Evolutionary conservation across 768 basidiomycete genomes (phyloP), one percentile per base, ranked within the genome.

Genomic region (Hirschioporus abietinus): DNA sequence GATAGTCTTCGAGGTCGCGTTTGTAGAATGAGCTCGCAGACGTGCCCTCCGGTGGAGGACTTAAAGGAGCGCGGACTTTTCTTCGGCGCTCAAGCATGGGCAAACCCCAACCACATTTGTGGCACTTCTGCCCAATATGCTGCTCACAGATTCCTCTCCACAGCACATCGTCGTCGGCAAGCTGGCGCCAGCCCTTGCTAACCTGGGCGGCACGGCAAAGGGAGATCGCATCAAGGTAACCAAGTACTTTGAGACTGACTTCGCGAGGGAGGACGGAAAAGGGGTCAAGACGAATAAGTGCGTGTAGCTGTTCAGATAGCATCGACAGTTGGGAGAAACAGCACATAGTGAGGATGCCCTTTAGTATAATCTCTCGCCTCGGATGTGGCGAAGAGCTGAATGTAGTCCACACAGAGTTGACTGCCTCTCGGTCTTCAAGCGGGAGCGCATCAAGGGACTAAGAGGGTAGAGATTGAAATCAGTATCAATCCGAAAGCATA

Each of bases 311-410:
- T 69, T 97, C 93, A 34, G 95, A 91, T 67, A 99, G 89, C 63
- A 98, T 91, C 27, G 97, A 98, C 30, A 99, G 89, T 74, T 99
- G 95, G 61, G 93, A 96, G 81, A 97, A 98, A 79, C 97, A 99
- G 77, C 96, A 99, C 95, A 99, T 99, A 18, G 97, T 98, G 71
- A 99, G 88, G 67, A 99, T 85, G 57, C 97, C 97, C 72, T 93
- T 93, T 63, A 99, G 90, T 74, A 99, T 98, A 75, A 99, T 88
- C 65, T 92, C 93, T 42, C 97, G 86, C 36, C 92, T 88, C 6
- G 91, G 87, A 72, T 98, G 95, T 0, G 95, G 89, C 1, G 96
- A 96, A 0, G 93, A 92, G 23, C 95, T 96, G 78, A 99, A 99
- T 72, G 88, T 94, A 70, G 95, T 92, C 97, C 97, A 99, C 71